Percentiles rank a stretch among this genome's conserved stretches.
Evolutionary conservation across 2,329 filamentous ascomycete species (phyloP).

Genomic region (Ceratocystis lukuohia): DNA sequence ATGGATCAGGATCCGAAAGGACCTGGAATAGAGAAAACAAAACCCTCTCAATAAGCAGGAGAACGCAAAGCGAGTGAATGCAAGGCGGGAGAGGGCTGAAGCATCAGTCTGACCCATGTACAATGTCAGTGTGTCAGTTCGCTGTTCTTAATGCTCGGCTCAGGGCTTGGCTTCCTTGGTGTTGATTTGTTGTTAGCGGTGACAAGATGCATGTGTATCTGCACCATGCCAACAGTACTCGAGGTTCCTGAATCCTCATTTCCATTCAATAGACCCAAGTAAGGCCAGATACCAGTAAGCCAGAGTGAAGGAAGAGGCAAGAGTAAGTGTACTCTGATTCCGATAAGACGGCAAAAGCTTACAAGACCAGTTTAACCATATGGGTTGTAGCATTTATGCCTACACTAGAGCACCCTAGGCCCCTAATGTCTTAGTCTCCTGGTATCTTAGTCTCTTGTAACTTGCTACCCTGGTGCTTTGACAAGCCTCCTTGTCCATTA

Average conservation of each 20-base stretch:
- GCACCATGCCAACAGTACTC: no score
- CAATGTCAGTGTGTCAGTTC: no score
- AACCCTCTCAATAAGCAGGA: not conserved
- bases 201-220: not conserved
- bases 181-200: not conserved
- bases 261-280: not conserved
- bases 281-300: not conserved
- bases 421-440: not conserved
- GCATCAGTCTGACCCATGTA: not conserved
- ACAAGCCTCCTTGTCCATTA: not conserved
- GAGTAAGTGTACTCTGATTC: not conserved
- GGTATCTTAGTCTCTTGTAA: not conserved
- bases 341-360: conserved; percentile 4
- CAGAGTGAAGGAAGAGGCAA: not conserved
- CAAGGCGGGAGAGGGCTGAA: not conserved
- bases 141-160: no score
- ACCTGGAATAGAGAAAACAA: conserved; percentile 1
- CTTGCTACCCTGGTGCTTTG: not conserved
- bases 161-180: not conserved
- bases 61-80: not conserved
- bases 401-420: not conserved
- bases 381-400: not conserved
- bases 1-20: not conserved
- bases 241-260: not conserved
- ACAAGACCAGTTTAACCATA: not conserved